Evolutionary conservation across 352 stramenopile species (phyloP), one percentile per base, ranked within the genome.

Genomic region (Phytophthora kernoviae): DNA sequence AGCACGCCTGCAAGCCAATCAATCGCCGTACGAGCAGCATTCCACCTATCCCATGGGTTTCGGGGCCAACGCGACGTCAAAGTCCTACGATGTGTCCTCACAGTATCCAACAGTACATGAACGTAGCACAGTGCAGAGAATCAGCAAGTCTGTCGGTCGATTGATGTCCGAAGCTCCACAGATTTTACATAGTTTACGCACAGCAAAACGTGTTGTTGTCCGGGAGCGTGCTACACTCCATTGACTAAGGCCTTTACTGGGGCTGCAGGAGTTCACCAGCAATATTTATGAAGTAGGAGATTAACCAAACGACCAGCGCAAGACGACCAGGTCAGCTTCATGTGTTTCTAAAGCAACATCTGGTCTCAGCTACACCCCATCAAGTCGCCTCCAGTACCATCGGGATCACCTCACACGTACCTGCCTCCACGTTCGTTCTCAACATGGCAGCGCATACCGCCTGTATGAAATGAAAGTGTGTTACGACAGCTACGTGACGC

Each of bases 401-500:
- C 17, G 77, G 77, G 12, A 82, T 58, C 30, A 76, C 61, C 18
- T 87, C 77, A 46, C 74, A 87, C 58, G 84, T 87, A 14, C 30
- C 47, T 2, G 70, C 51, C 39, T 71, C 51, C 44, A 84, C 63
- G 20, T 58, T 58, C 26, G 65, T 49, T 2, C 65, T 33, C 34
- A 78, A 42, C 27, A 79, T 70, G 9, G 77, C 55, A 27, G 77
- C 68, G 58, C 79, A 84, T 18, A 86, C 66, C 8, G 70, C 75
- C 24, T 77, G 61, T 37, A 92, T 92, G 53, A 92, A 90, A 15
- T 77, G 79, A 22, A 78, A 86, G 62, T 90, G 83, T 11, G 75
- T 76, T 48, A 84, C 78, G 4, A 90, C 70, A 5, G 79, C 79
- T 9, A 90, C 78, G 49, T 83, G 64, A 5, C 58, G 69, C 52